A percentile compares a stretch with the other conserved stretches of the same genome.
These are phyloP conservation scores for Harringtonia lauricola DNA, from an alignment of 2,329 filamentous ascomycete species.

Conservation along the genomic window DNA sequence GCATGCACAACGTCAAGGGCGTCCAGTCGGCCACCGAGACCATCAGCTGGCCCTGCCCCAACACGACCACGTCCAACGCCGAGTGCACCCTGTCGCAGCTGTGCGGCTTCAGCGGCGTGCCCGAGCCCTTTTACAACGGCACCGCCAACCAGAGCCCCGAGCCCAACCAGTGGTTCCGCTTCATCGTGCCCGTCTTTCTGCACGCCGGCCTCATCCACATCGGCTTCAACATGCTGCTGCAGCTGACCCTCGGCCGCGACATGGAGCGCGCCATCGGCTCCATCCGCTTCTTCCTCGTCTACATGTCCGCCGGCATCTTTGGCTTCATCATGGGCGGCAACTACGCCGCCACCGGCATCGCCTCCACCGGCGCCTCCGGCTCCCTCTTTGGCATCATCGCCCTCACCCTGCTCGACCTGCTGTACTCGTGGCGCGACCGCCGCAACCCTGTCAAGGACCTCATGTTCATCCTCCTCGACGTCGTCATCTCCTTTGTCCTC, in stretches of 20 bases:
- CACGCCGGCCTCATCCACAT: slow-evolving; percentile 93
- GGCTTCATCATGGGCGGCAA: slow-evolving; percentile 93
- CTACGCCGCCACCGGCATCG: slow-evolving; percentile 70
- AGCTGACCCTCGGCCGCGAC: slow-evolving; percentile 80
- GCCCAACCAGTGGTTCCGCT: slow-evolving; percentile 94
- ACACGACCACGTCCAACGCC: slow-evolving; percentile 51
- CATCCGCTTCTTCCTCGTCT: slow-evolving; percentile 80
- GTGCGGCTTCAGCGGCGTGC: slow-evolving; percentile 73
- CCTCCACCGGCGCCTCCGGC: slow-evolving; percentile 83
- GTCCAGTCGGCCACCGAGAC: slow-evolving; percentile 41
- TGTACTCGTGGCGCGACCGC: slow-evolving; percentile 86
- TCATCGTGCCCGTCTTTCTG: slow-evolving; percentile 91
- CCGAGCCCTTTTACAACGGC: slow-evolving; percentile 51
- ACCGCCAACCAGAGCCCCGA: slow-evolving; percentile 38
- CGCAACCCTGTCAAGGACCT: slow-evolving; percentile 69
- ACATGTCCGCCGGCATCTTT: slow-evolving; percentile 85
- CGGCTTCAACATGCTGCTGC: slow-evolving; percentile 85
- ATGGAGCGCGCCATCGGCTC: slow-evolving; percentile 88
- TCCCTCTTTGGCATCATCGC: slow-evolving; percentile 87
- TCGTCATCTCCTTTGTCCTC: slow-evolving; percentile 82
- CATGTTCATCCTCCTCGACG: slow-evolving; percentile 75
- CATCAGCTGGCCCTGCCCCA: slow-evolving; percentile 70
- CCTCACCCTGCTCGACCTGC: slow-evolving; percentile 73
- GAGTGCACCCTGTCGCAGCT: slow-evolving; percentile 67
- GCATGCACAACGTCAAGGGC: slow-evolving; percentile 75